A percentile compares a stretch with the other conserved stretches of the same genome.
phyloP scores from a whole-genome alignment of 2,329 filamentous ascomycete genomes.

The Penicillium hesseltinei region DNA sequence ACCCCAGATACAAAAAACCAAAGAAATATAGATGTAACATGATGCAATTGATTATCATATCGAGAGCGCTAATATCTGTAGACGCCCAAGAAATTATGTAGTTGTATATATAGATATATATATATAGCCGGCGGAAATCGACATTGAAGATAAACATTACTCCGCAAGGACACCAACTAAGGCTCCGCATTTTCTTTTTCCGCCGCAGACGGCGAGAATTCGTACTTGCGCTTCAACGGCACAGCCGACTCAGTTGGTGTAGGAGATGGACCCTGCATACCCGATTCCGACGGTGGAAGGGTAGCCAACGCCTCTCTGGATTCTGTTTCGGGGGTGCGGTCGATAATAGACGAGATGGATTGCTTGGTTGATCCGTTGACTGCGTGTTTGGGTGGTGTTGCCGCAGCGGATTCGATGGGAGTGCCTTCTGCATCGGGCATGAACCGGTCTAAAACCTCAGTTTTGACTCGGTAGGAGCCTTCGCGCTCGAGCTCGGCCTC shows the following conservation, averaged over 20 bases:
- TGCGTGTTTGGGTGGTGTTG: slow-evolving; percentile 17
- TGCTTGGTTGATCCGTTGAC: slow-evolving; percentile 37
- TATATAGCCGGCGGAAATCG: slow-evolving; percentile 2
- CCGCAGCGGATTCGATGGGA: slow-evolving; percentile 8
- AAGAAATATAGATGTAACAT: slow-evolving; percentile 1
- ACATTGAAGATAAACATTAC: slow-evolving; percentile 14
- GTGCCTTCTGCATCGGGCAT: slow-evolving; percentile 19
- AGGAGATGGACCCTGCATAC: slow-evolving; percentile 18
- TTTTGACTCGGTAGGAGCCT: slow-evolving; percentile 29
- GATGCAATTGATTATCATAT: slow-evolving; percentile 13
- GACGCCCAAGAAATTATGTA: slow-evolving; percentile 8
- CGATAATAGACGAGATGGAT: slow-evolving; percentile 42
- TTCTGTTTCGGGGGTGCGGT: slow-evolving; percentile 31
- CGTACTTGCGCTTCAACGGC: slow-evolving; percentile 24
- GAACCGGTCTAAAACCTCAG: slow-evolving; percentile 26
- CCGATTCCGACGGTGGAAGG: slow-evolving; percentile 22
- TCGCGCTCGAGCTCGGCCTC: slow-evolving; percentile 27
- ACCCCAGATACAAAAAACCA: not conserved
- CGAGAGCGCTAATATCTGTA: not conserved
- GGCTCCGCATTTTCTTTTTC: slow-evolving; percentile 30
- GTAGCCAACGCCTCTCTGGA: slow-evolving; percentile 24
- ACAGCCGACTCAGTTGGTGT: slow-evolving; percentile 17
- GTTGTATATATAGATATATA: slow-evolving; percentile 1
- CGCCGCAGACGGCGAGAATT: slow-evolving; percentile 15
- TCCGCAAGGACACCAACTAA: slow-evolving; percentile 17